Evolutionary conservation across 305 asterid species (phyloP).

Genomic region (Fraxinus greggii): DNA sequence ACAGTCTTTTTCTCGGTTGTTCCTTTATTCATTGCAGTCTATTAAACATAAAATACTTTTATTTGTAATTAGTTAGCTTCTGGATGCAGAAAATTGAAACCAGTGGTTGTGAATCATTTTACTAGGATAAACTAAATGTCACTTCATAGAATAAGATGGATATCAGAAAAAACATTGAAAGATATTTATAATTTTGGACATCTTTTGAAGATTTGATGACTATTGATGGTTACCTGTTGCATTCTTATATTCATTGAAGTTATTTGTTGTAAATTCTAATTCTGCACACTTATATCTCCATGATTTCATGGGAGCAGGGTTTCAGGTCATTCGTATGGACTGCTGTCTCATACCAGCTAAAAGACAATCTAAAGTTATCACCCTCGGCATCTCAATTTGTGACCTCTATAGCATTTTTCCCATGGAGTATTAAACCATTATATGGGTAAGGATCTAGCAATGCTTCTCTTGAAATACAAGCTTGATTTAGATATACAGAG

Average conservation of each 20-base stretch:
- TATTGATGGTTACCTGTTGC: neutral
- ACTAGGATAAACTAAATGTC: neutral
- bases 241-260: constrained; percentile 12
- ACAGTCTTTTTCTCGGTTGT: neutral
- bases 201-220: constrained; percentile 10
- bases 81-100: neutral
- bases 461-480: neutral
- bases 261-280: constrained; percentile 21
- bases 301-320: constrained; percentile 61
- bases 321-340: constrained; percentile 98
- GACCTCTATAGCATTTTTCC: constrained; percentile 80
- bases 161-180: neutral
- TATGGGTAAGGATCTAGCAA: constrained; percentile 60
- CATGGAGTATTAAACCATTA: constrained; percentile 92
- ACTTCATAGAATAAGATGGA: neutral
- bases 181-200: neutral
- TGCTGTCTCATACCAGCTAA: constrained; percentile 87
- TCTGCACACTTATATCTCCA: constrained; percentile 6
- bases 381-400: constrained; percentile 94
- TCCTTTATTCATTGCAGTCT: neutral
- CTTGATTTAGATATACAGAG: neutral
- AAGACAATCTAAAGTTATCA: constrained; percentile 78
- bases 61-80: neutral
- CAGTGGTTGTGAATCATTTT: constrained; percentile 3
- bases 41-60: neutral